phyloP scores from a whole-genome alignment of 768 basidiomycete genomes.

The Leccinellum albellum region DNA sequence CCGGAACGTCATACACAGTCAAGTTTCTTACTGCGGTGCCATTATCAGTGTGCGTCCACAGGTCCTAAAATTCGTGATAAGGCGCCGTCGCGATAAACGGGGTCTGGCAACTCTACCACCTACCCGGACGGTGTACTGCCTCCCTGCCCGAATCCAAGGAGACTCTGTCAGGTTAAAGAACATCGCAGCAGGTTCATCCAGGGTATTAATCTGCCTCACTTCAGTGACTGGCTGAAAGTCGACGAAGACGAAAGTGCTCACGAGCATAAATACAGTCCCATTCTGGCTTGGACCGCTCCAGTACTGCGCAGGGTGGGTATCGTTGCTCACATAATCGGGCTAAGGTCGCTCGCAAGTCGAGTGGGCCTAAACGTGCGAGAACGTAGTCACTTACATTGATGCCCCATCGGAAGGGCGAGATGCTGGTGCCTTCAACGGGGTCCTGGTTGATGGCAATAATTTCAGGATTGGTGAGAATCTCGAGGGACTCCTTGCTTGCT shows the following conservation, averaged over 20 bases:
- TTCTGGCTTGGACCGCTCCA: constrained; percentile 67
- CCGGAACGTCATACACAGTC: constrained; percentile 49
- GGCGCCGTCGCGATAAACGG: not conserved
- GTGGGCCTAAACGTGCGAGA: not conserved
- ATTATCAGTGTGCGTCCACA: constrained; percentile 71
- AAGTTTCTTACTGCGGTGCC: constrained; percentile 62
- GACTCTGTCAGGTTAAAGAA: constrained; percentile 65
- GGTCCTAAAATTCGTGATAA: constrained; percentile 42
- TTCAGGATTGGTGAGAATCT: constrained; percentile 59
- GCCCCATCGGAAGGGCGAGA: constrained; percentile 69
- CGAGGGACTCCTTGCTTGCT: constrained; percentile 47
- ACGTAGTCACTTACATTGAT: constrained; percentile 45
- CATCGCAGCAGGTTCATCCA: constrained; percentile 54
- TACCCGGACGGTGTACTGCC: constrained; percentile 63
- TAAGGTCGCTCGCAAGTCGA: constrained; percentile 5
- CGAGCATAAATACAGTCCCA: constrained; percentile 66
- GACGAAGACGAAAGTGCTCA: constrained; percentile 23
- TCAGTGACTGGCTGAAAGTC: not conserved
- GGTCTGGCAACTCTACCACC: constrained; percentile 14
- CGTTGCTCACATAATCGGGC: constrained; percentile 38
- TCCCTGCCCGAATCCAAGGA: constrained; percentile 66
- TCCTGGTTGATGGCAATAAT: constrained; percentile 71
- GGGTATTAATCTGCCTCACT: constrained; percentile 50
- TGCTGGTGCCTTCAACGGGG: constrained; percentile 53
- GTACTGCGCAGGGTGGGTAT: constrained; percentile 60